These are phyloP conservation scores for Musa schizocarpa DNA, from an alignment of 176 grass and related monocot genomes.

Conservation along the genomic window DNA sequence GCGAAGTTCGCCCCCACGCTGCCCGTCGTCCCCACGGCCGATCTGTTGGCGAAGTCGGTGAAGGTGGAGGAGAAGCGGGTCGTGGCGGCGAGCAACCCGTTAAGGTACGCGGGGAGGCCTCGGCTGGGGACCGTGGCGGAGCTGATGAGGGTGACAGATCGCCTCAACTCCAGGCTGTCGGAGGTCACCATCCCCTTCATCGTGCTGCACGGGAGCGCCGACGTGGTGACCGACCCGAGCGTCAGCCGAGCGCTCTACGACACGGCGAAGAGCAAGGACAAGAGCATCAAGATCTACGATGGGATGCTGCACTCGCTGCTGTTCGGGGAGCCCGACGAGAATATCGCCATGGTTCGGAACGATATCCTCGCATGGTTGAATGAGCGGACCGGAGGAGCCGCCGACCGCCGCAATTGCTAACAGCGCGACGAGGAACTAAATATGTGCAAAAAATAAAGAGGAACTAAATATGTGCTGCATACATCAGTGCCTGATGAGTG, in stretches of 20 bases:
- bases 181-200: constrained; percentile 84
- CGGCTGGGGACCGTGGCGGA: constrained; percentile 77
- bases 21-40: constrained; percentile 72
- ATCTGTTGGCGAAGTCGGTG: constrained; percentile 79
- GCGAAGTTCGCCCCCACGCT: constrained; percentile 62
- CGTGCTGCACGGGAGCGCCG: constrained; percentile 81
- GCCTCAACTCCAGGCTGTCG: constrained; percentile 40
- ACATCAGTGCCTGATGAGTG: too few relatives aligned
- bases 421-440: too few relatives aligned
- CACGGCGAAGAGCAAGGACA: constrained; percentile 65
- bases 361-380: constrained; percentile 79
- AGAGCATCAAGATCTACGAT: constrained; percentile 82
- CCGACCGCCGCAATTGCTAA: too few relatives aligned
- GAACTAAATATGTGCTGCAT: too few relatives aligned
- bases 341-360: constrained; percentile 49
- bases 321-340: constrained; percentile 74
- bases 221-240: constrained; percentile 78
- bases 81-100: constrained; percentile 64
- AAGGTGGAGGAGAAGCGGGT: constrained; percentile 71
- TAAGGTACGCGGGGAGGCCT: constrained; percentile 56
- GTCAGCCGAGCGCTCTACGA: constrained; percentile 62
- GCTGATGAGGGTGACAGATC: constrained; percentile 66
- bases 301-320: constrained; percentile 94
- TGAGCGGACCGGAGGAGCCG: constrained; percentile 19
- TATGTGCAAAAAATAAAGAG: too few relatives aligned